These are phyloP conservation scores for Botrytis paeoniae DNA, from an alignment of 2,329 filamentous ascomycete species.

Conservation along the genomic window DNA sequence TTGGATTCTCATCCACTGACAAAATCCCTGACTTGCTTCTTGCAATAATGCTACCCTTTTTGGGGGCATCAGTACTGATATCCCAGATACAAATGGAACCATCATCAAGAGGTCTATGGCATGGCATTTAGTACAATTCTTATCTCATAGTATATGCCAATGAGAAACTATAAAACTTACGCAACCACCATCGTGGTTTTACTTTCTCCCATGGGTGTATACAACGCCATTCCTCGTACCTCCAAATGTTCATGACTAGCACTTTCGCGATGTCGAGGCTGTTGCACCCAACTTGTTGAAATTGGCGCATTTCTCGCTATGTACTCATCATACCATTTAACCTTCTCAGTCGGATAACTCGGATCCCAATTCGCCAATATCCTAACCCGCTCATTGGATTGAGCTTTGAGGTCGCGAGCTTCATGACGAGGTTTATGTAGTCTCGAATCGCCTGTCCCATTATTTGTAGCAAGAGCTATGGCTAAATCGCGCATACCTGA, in stretches of 20 bases:
- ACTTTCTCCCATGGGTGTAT: constrained; percentile 53
- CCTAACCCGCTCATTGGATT: constrained; percentile 46
- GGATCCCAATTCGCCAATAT: constrained; percentile 82
- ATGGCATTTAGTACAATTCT: not conserved
- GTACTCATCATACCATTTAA: constrained; percentile 88
- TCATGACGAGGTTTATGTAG: constrained; percentile 28
- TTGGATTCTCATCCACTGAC: constrained; percentile 51
- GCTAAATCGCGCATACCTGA: constrained; percentile 40
- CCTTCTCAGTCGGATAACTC: constrained; percentile 64
- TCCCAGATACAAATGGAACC: constrained; percentile 89
- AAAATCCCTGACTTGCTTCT: constrained; percentile 67
- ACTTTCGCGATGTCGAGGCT: constrained; percentile 48
- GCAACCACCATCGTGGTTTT: constrained; percentile 62
- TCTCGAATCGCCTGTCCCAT: constrained; percentile 34
- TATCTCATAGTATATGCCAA: not conserved
- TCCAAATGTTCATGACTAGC: constrained; percentile 54
- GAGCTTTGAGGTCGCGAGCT: constrained; percentile 29
- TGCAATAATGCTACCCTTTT: constrained; percentile 61
- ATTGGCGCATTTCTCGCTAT: constrained; percentile 75
- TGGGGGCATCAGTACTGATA: constrained; percentile 53
- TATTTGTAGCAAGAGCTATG: constrained; percentile 29
- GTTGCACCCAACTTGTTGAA: constrained; percentile 73
- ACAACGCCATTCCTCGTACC: constrained; percentile 70
- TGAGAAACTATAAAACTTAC: constrained; percentile 1
- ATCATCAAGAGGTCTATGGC: constrained; percentile 65